Conservation (phyloP, 78 protist genomes). For the Dictyostelium discoideum region DNA sequence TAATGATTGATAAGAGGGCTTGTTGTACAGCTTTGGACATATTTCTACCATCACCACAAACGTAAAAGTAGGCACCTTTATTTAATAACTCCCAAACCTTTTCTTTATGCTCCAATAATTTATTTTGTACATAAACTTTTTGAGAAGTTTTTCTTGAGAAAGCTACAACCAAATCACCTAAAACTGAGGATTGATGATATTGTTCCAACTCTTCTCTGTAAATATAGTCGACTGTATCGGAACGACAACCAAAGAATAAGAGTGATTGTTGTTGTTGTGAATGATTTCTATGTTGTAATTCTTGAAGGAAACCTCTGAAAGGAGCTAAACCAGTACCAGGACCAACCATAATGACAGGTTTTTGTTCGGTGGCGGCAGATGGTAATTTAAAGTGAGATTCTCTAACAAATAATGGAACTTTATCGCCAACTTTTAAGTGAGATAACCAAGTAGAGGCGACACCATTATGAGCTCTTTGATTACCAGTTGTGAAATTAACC, state of each 20-base stretch:
- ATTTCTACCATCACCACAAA: conserved; percentile 87
- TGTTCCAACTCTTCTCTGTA: conserved; percentile 85
- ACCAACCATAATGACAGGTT: conserved; percentile 94
- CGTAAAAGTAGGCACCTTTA: conserved; percentile 74
- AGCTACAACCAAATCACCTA: conserved; percentile 55
- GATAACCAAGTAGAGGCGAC: conserved; percentile 88
- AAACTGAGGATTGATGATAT: conserved; percentile 34
- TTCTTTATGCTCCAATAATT: conserved; percentile 50
- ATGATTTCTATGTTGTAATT: conserved; percentile 15
- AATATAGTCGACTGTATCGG: conserved; percentile 85
- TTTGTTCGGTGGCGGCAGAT: background rate
- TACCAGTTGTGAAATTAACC: conserved; percentile 60
- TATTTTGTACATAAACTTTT: conserved; percentile 89
- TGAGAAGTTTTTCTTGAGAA: conserved; percentile 69
- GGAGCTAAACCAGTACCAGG: conserved; percentile 99
- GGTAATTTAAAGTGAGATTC: conserved; percentile 90
- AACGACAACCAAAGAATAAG: conserved; percentile 95
- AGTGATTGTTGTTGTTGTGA: background rate
- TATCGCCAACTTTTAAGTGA: conserved; percentile 42
- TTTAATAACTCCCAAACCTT: conserved; percentile 64
- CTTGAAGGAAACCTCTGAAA: conserved; percentile 92
- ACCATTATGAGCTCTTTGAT: conserved; percentile 82
- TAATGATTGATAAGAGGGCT: conserved; percentile 34
- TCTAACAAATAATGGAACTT: conserved; percentile 83
- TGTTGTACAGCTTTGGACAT: conserved; percentile 88